Evolutionary conservation across 2,329 filamentous ascomycete genomes (phyloP).

Genomic region (Verticillium klebahnii): DNA sequence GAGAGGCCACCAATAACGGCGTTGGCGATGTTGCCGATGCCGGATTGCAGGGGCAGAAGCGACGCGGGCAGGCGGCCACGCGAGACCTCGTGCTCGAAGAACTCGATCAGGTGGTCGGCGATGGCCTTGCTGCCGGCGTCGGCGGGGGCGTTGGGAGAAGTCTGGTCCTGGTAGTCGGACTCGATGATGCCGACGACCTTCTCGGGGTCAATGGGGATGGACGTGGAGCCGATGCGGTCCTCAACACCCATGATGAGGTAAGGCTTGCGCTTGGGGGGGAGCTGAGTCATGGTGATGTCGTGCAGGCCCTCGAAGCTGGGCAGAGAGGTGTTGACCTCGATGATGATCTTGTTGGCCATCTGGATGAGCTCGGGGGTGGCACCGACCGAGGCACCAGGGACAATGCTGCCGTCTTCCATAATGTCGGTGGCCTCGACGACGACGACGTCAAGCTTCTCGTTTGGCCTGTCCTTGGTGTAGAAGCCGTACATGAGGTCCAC

Average conservation of each 20-base stretch:
- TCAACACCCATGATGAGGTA: constrained; percentile 82
- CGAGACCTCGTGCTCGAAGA: constrained; percentile 77
- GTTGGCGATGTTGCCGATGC: constrained; percentile 91
- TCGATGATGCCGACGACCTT: constrained; percentile 82
- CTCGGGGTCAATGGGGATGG: constrained; percentile 80
- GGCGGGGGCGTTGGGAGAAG: constrained; percentile 69
- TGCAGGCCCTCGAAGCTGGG: constrained; percentile 84
- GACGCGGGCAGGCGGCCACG: constrained; percentile 72
- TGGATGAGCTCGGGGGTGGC: constrained; percentile 82
- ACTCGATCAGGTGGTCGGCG: constrained; percentile 74
- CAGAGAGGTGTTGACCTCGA: constrained; percentile 84
- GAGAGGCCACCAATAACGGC: constrained; percentile 81
- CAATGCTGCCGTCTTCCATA: constrained; percentile 82
- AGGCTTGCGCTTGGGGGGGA: constrained; percentile 76
- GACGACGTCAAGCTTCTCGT: constrained; percentile 73
- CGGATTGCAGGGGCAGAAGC: constrained; percentile 77
- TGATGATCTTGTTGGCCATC: constrained; percentile 86
- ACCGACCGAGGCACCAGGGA: constrained; percentile 80
- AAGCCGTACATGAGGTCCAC: constrained; percentile 80
- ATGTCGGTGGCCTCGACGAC: constrained; percentile 85
- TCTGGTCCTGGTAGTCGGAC: constrained; percentile 74
- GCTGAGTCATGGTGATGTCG: constrained; percentile 85
- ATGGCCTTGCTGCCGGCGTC: constrained; percentile 71
- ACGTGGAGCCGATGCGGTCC: constrained; percentile 77
- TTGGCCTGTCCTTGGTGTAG: constrained; percentile 76